phyloP scores from a whole-genome alignment of 179 eudicot species.

The Silene noctiflora region DNA sequence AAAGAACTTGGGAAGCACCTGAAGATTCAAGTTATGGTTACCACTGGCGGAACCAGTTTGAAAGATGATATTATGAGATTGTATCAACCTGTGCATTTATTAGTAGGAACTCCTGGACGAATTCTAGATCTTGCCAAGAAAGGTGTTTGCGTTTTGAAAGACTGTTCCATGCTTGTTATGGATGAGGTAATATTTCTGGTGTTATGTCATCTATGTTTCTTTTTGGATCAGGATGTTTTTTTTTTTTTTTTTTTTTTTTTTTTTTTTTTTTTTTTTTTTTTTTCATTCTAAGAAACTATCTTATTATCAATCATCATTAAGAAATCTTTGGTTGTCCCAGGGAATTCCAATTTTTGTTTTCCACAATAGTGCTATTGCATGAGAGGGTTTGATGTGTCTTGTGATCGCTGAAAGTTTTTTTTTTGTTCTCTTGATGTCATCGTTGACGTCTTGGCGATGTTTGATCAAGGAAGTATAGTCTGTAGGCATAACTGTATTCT shows the following conservation, averaged over 20 bases:
- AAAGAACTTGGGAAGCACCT: constrained; percentile 95
- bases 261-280: no score
- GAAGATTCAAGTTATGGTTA: constrained; percentile 85
- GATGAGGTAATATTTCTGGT: constrained; percentile 59
- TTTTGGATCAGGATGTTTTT: background rate
- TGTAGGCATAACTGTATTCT: background rate
- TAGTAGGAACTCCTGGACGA: constrained; percentile 88
- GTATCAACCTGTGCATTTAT: constrained; percentile 89
- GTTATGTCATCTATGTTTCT: background rate
- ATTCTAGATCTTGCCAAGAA: constrained; percentile 72
- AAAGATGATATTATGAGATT: constrained; percentile 95
- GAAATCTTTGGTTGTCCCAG: background rate
- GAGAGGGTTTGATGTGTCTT: background rate
- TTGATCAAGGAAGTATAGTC: background rate
- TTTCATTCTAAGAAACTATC: background rate
- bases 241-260: no score
- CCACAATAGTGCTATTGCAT: background rate
- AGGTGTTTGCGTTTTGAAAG: constrained; percentile 64
- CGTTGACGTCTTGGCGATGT: background rate
- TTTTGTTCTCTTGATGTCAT: background rate
- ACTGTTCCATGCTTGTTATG: constrained; percentile 75
- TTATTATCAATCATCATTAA: background rate
- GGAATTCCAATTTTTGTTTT: background rate
- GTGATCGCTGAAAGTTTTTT: background rate
- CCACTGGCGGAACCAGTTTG: constrained; percentile 94